These are phyloP conservation scores for Rhynchosporium graminicola DNA, from an alignment of 2,329 filamentous ascomycete species.

Conservation along the genomic window DNA sequence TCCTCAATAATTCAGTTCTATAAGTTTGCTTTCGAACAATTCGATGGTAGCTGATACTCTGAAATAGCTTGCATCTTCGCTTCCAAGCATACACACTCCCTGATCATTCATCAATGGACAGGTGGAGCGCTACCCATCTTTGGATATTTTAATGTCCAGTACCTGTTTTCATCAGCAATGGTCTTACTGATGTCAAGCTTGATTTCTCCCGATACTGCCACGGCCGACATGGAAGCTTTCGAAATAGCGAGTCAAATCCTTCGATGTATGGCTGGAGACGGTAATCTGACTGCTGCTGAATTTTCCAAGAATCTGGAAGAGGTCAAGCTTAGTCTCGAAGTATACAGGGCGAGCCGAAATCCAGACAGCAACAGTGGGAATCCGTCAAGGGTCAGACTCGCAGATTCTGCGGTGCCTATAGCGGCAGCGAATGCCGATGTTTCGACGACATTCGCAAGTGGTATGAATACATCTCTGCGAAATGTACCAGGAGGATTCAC, in stretches of 20 bases:
- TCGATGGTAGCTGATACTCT: too few relatives aligned
- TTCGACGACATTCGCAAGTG: neutral
- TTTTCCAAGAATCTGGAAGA: conserved; percentile 46
- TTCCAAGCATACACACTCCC: conserved; percentile 46
- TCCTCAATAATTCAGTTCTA: too few relatives aligned
- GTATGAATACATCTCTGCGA: conserved; percentile 8
- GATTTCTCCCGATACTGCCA: conserved; percentile 38
- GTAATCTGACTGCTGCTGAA: conserved; percentile 46
- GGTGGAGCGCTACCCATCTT: conserved; percentile 50
- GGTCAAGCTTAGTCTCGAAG: neutral
- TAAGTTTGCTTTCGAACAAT: too few relatives aligned
- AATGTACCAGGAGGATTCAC: conserved; percentile 10
- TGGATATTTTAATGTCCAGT: conserved; percentile 50
- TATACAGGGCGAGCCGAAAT: neutral
- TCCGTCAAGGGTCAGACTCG: neutral
- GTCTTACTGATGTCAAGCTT: conserved; percentile 49
- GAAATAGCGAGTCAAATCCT: conserved; percentile 45
- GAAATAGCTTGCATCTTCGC: conserved; percentile 46
- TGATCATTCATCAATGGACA: conserved; percentile 49
- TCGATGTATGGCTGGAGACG: conserved; percentile 43
- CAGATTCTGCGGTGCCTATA: neutral
- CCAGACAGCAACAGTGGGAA: neutral
- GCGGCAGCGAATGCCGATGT: conserved; percentile 1
- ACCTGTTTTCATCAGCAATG: conserved; percentile 49
- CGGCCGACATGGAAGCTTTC: conserved; percentile 44